phyloP scores from a whole-genome alignment of 164 flowering plant species.

The Hamamelis virginiana region DNA sequence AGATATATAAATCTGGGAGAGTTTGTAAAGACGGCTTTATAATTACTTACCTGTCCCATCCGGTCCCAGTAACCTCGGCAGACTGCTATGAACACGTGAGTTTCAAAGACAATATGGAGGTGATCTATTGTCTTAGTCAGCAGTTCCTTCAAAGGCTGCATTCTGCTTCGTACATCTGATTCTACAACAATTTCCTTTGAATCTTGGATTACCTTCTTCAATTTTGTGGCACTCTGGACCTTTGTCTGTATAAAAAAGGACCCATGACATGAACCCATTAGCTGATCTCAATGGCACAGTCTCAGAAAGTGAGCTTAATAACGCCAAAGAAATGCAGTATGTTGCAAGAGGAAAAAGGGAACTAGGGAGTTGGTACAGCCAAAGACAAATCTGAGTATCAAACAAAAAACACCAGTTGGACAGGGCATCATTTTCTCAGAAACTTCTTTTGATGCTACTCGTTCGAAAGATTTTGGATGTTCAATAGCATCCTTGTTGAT shows the following conservation, averaged over 20 bases:
- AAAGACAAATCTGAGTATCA: too few species aligned
- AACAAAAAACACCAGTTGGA: too few species aligned
- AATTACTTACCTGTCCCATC: conserved; percentile 67
- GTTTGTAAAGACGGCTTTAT: not conserved
- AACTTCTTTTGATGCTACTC: too few species aligned
- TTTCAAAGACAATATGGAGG: conserved; percentile 62
- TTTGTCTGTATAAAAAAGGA: conserved; percentile 45
- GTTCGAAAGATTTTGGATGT: too few species aligned
- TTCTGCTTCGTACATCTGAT: conserved; percentile 64
- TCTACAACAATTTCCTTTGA: conserved; percentile 66
- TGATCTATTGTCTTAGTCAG: conserved; percentile 59
- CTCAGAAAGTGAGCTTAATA: not conserved
- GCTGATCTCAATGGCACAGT: not conserved
- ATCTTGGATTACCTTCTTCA: conserved; percentile 78
- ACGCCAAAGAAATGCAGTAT: not conserved
- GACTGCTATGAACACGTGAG: conserved; percentile 64
- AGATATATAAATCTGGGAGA: not conserved
- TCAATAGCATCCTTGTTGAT: too few species aligned
- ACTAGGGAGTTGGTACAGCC: not conserved
- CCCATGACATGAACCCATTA: not conserved
- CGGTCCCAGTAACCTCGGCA: conserved; percentile 89
- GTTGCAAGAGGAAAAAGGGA: not conserved
- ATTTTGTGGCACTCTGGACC: conserved; percentile 59
- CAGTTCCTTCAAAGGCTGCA: conserved; percentile 75
- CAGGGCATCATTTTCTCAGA: too few species aligned